Evolutionary conservation across 2,329 filamentous ascomycete genomes (phyloP).

Genomic region (Botrytis deweyae): DNA sequence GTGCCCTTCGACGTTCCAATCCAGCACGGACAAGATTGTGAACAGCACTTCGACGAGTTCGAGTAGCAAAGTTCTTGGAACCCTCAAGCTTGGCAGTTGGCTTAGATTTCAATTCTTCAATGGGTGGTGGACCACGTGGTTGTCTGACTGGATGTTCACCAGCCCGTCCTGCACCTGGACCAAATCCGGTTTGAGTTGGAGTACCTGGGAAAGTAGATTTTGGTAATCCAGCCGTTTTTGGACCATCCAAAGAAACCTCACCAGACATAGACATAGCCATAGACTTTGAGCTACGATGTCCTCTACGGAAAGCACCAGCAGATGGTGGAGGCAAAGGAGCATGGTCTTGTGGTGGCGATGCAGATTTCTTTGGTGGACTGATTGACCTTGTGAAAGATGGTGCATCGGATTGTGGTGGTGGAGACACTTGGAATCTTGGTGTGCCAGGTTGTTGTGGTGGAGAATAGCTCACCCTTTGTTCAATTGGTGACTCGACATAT

Average conservation of each 20-base stretch:
- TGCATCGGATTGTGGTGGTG: constrained; percentile 63
- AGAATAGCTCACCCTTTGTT: constrained; percentile 43
- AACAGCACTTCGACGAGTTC: constrained; percentile 87
- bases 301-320: constrained; percentile 86
- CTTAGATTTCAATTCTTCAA: constrained; percentile 87
- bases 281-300: constrained; percentile 87
- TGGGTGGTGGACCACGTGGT: constrained; percentile 83
- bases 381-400: constrained; percentile 58
- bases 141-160: constrained; percentile 94
- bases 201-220: constrained; percentile 81
- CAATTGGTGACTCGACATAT: constrained; percentile 43
- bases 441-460: constrained; percentile 56
- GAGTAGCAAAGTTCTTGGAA: constrained; percentile 94
- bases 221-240: constrained; percentile 63
- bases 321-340: constrained; percentile 81
- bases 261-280: constrained; percentile 44
- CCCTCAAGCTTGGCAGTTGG: constrained; percentile 92
- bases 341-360: constrained; percentile 67
- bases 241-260: constrained; percentile 38
- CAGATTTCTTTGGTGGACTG: constrained; percentile 64
- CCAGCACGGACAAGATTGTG: constrained; percentile 90
- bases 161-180: constrained; percentile 86
- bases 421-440: constrained; percentile 79
- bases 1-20: constrained; percentile 74
- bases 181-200: constrained; percentile 77